Base-by-base conservation (phyloP, 148 eudicot species). In the Camellia granthamiana region DNA sequence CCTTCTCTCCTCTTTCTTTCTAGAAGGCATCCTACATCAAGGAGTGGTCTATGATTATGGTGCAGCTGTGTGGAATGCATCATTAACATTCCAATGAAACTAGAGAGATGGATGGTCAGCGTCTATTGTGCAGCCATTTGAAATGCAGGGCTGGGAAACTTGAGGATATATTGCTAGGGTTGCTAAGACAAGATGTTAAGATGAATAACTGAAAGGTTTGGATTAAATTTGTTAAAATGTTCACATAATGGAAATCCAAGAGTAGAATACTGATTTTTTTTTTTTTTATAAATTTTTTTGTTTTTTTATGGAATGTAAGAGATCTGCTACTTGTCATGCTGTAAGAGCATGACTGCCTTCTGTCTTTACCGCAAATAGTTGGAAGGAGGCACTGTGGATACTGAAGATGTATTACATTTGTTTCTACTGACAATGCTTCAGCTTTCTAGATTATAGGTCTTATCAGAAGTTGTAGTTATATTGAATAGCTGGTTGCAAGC, bases 71-170 rank as follows among this genome's bases (percentile, higher is more conserved):
- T 0, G 30, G 74, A 70, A 70, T 10, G 51, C 3, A 10, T 2
- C 3, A 67, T 47, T 67, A 30, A 38, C 5, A 41, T 8, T 67
- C 42, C 47, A 67, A 42, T 67, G 71, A 42, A 67, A 41, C 18
- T 67, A 67, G 46, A 41, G 71, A 30, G 38, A 30, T 30, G 5
- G 47, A 5, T 67, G 46, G 71, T 41, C 47, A 16, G 5, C 14
- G 71, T 16, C 71, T 38, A 18, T 41, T 41, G 71, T 67, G 71
- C 47, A 13, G 71, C 71, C 47, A 67, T 67, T 67, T 67, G 18
- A 41, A 41, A 23, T 65, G 69, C 15, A 65, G 68, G 68, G 68
- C 68, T 19, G 68, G 41, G 23, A 65, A 65, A 42, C 13, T 14
- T 30, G 38, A 30, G 38, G 38, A 30, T 1, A 30, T 30, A 30